phyloP scores from a whole-genome alignment of 1,139 yeast genomes.

The Magnusiomyces suaveolens region DNA sequence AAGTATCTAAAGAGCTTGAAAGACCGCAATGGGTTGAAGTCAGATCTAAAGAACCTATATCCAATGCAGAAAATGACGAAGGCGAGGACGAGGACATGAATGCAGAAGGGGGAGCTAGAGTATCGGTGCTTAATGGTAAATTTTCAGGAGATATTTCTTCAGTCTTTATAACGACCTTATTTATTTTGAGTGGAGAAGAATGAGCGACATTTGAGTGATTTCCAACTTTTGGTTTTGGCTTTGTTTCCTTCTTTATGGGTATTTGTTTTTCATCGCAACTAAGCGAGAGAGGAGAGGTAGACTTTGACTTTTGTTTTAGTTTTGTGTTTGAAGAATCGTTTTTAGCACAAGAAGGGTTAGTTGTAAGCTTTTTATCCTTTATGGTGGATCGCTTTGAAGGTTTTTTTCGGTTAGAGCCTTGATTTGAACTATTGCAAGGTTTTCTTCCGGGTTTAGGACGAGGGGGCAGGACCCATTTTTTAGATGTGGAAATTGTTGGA shows the following conservation, averaged over 20 bases:
- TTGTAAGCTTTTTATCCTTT: not conserved
- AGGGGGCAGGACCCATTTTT: constrained; percentile 85
- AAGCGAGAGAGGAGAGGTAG: too few relatives aligned
- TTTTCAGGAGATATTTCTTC: too few relatives aligned
- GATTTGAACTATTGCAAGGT: constrained; percentile 41
- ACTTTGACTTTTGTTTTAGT: not conserved
- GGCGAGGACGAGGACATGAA: not conserved
- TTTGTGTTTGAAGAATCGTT: not conserved
- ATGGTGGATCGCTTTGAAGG: not conserved
- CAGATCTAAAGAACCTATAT: not conserved
- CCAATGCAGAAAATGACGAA: not conserved
- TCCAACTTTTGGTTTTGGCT: too few relatives aligned
- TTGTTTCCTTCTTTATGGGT: too few relatives aligned
- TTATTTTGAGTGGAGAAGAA: too few relatives aligned
- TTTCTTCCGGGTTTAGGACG: constrained; percentile 86
- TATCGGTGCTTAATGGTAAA: too few relatives aligned
- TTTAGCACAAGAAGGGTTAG: not conserved
- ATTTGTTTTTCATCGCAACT: too few relatives aligned
- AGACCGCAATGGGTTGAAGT: not conserved
- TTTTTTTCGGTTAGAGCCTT: not conserved
- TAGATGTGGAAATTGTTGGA: constrained; percentile 44
- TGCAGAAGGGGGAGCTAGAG: too few relatives aligned
- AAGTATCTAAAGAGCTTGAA: not conserved
- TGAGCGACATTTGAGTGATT: too few relatives aligned
- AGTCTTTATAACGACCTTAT: too few relatives aligned